Base-by-base conservation (phyloP, 305 asterid genomes). In the Petunia hybrid region DNA sequence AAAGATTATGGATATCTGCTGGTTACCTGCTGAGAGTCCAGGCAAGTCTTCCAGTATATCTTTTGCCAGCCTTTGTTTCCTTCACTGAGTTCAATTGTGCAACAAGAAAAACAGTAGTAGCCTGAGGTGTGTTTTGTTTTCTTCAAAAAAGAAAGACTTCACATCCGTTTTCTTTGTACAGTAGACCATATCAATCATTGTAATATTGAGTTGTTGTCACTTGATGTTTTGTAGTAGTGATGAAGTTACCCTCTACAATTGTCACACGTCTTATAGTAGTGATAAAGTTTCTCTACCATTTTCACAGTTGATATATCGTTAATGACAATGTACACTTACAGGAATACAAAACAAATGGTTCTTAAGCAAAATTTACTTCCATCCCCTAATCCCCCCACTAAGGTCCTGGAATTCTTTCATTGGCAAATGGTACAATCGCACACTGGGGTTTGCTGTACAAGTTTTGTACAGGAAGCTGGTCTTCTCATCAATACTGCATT, bases 311-410 rank as follows among this genome's bases (percentile, higher is more conserved):
- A 73, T 48, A 73, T 73, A 41, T 73, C 10, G 6, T 13, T 48
- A 73, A 71, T 48, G 35, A 4, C 45, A 6, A 1, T 12, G 10
- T 73, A 73, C 62, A 73, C 78, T 51, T 51, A 0, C 0, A 35
- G 35, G 51, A 48, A 73, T 43, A 51, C 36, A 35, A 69, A 43
- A 46, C 43, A 10, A 57, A 35, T 73, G 45, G 63, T 73, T 35
- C 62, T 73, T 51, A 35, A 73, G 35, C 35, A 35, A 73, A 35
- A 73, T 48, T 48, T 51, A 57, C 77, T 48, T 48, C 12, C 61
- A 48, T 48, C 61, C 60, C 61, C 78, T 31, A 1, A 3, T 71
- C 6, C 35, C 45, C 0, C 4, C 45, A 35, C 46, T 51, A 8
- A 7, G 1, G 35, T 73, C 51, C 62, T 51, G 12, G 59, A 71